Base-by-base conservation (phyloP, 495 filamentous ascomycete genomes). In the Aspergillus funiculosus region DNA sequence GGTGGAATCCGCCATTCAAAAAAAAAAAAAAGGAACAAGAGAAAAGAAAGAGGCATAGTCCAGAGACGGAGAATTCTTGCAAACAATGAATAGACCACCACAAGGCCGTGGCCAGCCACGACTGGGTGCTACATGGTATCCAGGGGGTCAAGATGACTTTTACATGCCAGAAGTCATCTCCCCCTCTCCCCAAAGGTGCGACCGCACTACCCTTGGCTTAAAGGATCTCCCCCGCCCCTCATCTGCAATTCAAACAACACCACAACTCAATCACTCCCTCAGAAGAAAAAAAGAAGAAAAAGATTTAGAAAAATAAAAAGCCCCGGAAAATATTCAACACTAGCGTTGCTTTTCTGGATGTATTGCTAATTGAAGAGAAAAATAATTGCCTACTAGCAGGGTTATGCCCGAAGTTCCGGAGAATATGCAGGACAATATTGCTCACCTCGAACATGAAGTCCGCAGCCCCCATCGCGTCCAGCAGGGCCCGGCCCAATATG, bases 391-490 rank as follows among this genome's bases (percentile, higher is more conserved):
- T 11, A 48, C 41, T 24, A 49, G 46, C 57, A 87, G 84, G 46
- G 73, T 86, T 40, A 86, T 85, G 76, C 81, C 83, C 42, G 84
- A 87, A 66, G 80, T 87, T 19, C 83, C 84, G 21, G 81, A 80
- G 55, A 85, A 90, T 60, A 96, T 98, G 76, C 87, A 94, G 69
- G 82, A 92, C 58, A 88, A 85, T 61, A 76, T 98, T 30, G 85
- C 89, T 39, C 79, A 88, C 63, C 78, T 98, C 64, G 91, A 95
- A 72, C 75, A 90, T 40, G 79, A 88, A 71, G 85, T 83, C 30
- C 73, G 59, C 36, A 61, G 61, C 62, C 60, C 71, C 62, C 59
- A 59, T 64, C 65, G 68, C 60, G 51, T 58, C 39, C 52, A 69
- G 42, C 54, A 67, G 65, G 58, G 55, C 52, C 45, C 57, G 58